Base-by-base conservation (phyloP, 2,329 filamentous ascomycete species). In the Bipolaris cookei region DNA sequence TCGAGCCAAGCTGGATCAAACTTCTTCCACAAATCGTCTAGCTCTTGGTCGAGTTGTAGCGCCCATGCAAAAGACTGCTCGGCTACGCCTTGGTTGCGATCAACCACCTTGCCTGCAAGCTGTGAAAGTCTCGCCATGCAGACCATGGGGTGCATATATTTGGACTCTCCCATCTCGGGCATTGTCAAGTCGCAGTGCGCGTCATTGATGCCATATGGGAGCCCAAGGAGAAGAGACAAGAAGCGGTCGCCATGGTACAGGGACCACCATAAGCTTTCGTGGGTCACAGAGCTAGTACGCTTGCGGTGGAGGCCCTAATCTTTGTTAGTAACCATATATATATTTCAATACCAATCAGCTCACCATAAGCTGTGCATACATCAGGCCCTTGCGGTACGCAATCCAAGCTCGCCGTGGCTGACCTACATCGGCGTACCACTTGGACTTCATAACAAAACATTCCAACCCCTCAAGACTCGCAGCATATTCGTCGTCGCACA, bases 331-430 rank as follows among this genome's bases (percentile, higher is more conserved):
- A 16, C 5, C 11, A 25, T 16, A 2, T 16, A 6, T 13, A 8
- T 32, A 23, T 32, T 13, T 38, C 3, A 8, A 34, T 7, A 23
- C 2, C 11, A 23, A 18, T 16, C 28, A 3, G 61, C 74, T 79
- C 76, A 60, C 83, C 82, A 84, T 79, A 1, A 86, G 72, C 57
- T 86, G 78, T 6, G 80, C 79, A 56, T 82, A 80, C 63, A 81
- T 81, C 37, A 86, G 73, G 3, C 79, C 84, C 38, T 80, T 78
- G 11, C 84, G 79, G 38, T 78, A 77, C 7, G 78, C 69, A 4
- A 84, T 73, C 85, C 84, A 87, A 1, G 82, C 80, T 59, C 81
- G 78, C 34, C 82, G 80, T 10, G 85, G 83, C 39, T 82, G 80
- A 2, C 84, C 85, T 58, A 84, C 80, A 54, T 85, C 82, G 49